phyloP scores from a whole-genome alignment of 305 asterid species.

The Stenogyne calaminthoides region DNA sequence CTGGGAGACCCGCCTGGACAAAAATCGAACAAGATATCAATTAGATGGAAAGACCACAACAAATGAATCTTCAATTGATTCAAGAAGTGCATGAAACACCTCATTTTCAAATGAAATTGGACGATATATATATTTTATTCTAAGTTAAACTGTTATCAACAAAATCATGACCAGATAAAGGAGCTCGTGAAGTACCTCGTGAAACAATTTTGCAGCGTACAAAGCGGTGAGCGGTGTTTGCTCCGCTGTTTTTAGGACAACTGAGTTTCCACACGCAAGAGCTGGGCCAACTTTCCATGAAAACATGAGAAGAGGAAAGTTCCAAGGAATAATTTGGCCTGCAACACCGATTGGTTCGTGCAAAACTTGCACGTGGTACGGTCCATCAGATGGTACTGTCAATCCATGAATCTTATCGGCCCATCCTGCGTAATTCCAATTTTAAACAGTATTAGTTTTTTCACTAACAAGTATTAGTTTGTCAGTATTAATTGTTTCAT shows the following conservation, averaged over 20 bases:
- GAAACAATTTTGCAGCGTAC: constrained; percentile 65
- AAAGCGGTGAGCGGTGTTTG: constrained; percentile 84
- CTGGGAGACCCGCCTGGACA: constrained; percentile 78
- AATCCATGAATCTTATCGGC: constrained; percentile 81
- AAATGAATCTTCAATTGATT: not conserved
- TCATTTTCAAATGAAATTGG: not conserved
- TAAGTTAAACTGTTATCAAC: not conserved
- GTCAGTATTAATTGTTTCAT: too few species aligned
- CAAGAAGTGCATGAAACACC: not conserved
- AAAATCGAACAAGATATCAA: not conserved
- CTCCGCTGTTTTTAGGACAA: constrained; percentile 76
- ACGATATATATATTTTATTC: not conserved
- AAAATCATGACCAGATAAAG: not conserved
- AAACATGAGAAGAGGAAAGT: constrained; percentile 76
- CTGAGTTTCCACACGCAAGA: constrained; percentile 67
- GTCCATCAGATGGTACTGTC: constrained; percentile 76
- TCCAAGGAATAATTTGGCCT: constrained; percentile 87
- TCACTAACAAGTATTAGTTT: too few species aligned
- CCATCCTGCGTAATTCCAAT: constrained; percentile 53
- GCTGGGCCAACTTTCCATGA: constrained; percentile 85
- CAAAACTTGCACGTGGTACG: constrained; percentile 59
- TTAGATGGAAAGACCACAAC: not conserved
- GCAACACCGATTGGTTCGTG: constrained; percentile 83
- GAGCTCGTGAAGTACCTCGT: constrained; percentile 47
- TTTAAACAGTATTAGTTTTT: too few species aligned